Evolutionary conservation across 2,329 filamentous ascomycete species (phyloP), one percentile per base, ranked within the genome.

Genomic region (Stemphylium beticola): DNA sequence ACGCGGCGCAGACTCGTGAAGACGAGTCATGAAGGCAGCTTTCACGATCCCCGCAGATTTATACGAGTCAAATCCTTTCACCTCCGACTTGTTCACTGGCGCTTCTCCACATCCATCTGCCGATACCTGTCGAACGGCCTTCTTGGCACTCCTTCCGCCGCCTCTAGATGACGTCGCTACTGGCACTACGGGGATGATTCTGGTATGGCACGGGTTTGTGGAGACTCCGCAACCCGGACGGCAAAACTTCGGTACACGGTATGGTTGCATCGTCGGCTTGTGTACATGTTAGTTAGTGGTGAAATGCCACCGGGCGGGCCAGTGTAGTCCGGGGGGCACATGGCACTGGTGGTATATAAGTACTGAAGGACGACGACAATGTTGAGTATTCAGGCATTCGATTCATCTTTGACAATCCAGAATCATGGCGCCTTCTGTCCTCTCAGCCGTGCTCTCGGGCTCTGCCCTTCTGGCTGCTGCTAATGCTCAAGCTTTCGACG

Each of bases 371-470:
- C n/a, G 9, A 32, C 47, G 11, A 40, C 4, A 8, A 24, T 33
- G 14, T 24, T 40, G 20, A 20, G 18, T 39, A 47, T 53, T 43
- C 49, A 53, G 39, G 53, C 42, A 41, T 42, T 44, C 43, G 49
- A 53, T 34, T 46, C 42, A 29, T 38, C 53, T 40, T 55, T 49
- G 53, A 44, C 24, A 33, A 47, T 37, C 36, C 42, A 8, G 52
- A 52, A 69, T 39, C 53, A 71, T 71, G 68, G 66, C 66, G 51
- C 58, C 65, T 64, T 63, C 60, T 61, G 41, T 68, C 57, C 43
- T 66, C 52, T 60, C 55, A 3, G 37, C 42, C 36, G 60, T 69
- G 45, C 60, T 68, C 54, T 59, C 59, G 49, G 53, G 60, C 51
- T 64, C 62, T 46, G 60, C 61, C 38, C 57, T 71, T 38, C 52